Evolutionary conservation across 768 basidiomycete species (phyloP).

Genomic region (Rhizopogon vinicolor): DNA sequence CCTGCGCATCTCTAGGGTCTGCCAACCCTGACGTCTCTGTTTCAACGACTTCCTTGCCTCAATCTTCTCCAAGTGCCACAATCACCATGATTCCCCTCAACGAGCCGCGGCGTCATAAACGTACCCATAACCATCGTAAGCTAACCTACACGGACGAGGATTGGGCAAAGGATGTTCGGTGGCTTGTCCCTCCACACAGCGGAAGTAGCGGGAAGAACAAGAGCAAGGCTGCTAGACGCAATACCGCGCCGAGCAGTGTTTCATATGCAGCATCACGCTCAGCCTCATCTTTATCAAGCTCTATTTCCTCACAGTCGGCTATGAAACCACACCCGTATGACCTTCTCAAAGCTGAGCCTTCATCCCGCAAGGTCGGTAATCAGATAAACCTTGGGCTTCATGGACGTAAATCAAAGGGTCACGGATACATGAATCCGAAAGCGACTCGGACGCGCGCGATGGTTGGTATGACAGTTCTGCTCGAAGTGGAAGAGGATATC

Average conservation of each 20-base stretch:
- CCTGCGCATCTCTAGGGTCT: constrained; percentile 18
- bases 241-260: constrained; percentile 8
- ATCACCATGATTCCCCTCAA: constrained; percentile 15
- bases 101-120: constrained; percentile 9
- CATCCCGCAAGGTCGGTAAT: constrained; percentile 3
- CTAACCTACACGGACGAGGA: constrained; percentile 44
- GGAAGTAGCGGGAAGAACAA: constrained; percentile 10
- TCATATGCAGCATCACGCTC: constrained; percentile 15
- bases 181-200: constrained; percentile 41
- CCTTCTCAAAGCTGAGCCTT: constrained; percentile 9
- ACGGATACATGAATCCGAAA: constrained; percentile 19
- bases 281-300: constrained; percentile 11
- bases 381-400: too few relatives aligned
- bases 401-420: constrained; percentile 21
- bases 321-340: neutral
- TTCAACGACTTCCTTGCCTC: constrained; percentile 25
- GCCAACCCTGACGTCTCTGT: constrained; percentile 30
- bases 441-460: constrained; percentile 33
- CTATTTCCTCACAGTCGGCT: neutral
- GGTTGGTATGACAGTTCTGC: constrained; percentile 47
- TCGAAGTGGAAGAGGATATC: constrained; percentile 49
- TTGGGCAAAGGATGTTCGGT: constrained; percentile 67
- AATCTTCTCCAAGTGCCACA: constrained; percentile 12
- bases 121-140: constrained; percentile 8
- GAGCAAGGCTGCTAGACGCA: constrained; percentile 16